These are phyloP conservation scores for Trichoderma atroviride DNA, from an alignment of 2,329 filamentous ascomycete species.

Conservation along the genomic window DNA sequence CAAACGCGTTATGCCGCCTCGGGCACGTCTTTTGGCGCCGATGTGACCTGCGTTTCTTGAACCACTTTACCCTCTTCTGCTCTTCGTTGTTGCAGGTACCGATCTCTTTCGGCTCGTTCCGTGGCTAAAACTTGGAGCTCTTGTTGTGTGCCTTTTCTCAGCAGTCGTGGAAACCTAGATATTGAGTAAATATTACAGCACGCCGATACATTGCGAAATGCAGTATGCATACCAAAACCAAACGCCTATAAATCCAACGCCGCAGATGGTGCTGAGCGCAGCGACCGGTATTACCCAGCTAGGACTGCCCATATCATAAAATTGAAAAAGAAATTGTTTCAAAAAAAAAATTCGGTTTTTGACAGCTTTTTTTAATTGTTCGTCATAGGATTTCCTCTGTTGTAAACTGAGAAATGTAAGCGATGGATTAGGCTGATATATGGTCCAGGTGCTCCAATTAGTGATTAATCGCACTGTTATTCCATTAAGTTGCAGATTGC, in stretches of 20 bases:
- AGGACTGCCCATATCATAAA: neutral
- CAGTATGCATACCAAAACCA: neutral
- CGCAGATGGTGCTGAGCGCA: neutral
- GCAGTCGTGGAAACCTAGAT: neutral
- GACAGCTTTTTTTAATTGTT: neutral
- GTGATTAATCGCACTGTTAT: neutral
- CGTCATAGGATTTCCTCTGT: neutral
- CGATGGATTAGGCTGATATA: neutral
- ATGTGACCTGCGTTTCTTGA: neutral
- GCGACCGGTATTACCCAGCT: slow-evolving; percentile 12
- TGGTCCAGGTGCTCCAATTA: neutral
- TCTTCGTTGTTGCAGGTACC: slow-evolving; percentile 1
- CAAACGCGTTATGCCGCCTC: neutral
- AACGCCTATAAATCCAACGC: neutral
- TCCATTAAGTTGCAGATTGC: neutral
- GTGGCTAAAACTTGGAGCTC: neutral
- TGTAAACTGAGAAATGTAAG: neutral
- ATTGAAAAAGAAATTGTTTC: no score
- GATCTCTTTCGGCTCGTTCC: slow-evolving; percentile 1
- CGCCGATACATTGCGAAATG: neutral
- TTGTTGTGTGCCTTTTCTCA: neutral
- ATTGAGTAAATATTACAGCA: neutral
- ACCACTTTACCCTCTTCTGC: neutral
- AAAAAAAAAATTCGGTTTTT: neutral
- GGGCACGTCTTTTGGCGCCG: neutral